Evolutionary conservation across 2,329 filamentous ascomycete species (phyloP).

Genomic region (Colletotrichum lini): DNA sequence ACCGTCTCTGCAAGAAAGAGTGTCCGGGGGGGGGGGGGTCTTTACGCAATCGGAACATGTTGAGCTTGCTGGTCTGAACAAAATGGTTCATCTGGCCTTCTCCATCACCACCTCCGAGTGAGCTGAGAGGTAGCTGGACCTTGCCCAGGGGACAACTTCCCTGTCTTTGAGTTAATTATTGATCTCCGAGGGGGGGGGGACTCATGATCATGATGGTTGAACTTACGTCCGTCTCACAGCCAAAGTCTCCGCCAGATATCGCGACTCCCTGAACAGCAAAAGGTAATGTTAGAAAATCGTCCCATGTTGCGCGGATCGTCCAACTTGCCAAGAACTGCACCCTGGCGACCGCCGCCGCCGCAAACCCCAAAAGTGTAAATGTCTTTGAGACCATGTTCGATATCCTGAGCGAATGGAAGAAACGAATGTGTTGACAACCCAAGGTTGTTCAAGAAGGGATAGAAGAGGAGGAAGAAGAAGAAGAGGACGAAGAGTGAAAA

Average conservation of each 20-base stretch:
- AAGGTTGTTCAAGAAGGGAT: neutral
- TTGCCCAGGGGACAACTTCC: slow-evolving; percentile 56
- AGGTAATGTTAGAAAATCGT: slow-evolving; percentile 9
- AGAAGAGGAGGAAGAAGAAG: slow-evolving; percentile 24
- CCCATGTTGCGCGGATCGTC: slow-evolving; percentile 24
- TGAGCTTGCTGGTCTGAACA: slow-evolving; percentile 64
- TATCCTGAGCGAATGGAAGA: slow-evolving; percentile 32
- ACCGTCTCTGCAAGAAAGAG: neutral
- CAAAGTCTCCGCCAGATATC: slow-evolving; percentile 64
- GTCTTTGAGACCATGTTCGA: slow-evolving; percentile 36
- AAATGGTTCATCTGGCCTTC: slow-evolving; percentile 71
- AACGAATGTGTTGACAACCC: slow-evolving; percentile 8
- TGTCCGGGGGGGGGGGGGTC: neutral
- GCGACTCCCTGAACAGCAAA: slow-evolving; percentile 53
- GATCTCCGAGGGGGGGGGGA: neutral
- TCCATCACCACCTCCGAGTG: slow-evolving; percentile 54
- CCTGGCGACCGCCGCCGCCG: slow-evolving; percentile 34
- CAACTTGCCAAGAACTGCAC: slow-evolving; percentile 42
- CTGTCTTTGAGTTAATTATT: slow-evolving; percentile 44
- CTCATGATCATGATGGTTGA: neutral
- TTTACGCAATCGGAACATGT: slow-evolving; percentile 64
- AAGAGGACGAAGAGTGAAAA: slow-evolving; percentile 15
- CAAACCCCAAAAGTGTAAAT: slow-evolving; percentile 33
- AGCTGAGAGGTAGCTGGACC: slow-evolving; percentile 53
- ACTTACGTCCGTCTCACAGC: slow-evolving; percentile 61